Conservation (phyloP, 192 early-diverging fungal species). For the Physocladia obscura region DNA sequence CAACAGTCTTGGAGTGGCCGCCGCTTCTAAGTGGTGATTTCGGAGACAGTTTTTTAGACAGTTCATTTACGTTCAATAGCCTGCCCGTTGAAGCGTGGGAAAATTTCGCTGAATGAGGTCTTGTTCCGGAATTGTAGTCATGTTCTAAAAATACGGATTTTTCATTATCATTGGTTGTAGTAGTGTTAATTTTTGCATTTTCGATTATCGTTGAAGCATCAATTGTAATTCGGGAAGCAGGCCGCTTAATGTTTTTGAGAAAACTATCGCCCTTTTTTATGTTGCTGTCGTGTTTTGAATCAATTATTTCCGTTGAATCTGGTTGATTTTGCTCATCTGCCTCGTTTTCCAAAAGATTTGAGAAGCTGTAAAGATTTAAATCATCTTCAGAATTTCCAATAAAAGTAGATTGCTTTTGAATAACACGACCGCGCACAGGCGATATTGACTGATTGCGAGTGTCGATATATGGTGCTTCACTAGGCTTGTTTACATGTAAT, state of each 20-base stretch:
- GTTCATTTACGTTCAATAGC: neutral
- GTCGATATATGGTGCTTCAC: neutral
- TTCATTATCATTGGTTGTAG: neutral
- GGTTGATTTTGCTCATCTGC: neutral
- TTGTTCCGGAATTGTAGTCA: neutral
- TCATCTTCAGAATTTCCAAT: neutral
- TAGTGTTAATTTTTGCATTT: neutral
- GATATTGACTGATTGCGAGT: too few relatives aligned
- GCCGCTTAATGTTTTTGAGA: neutral
- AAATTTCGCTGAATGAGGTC: neutral
- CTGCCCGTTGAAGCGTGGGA: slow-evolving; percentile 7
- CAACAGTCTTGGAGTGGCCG: neutral
- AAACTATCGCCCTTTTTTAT: neutral
- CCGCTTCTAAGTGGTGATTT: too few relatives aligned
- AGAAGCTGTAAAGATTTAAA: too few relatives aligned
- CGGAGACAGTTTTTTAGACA: neutral
- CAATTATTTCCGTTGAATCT: neutral
- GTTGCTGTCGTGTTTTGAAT: too few relatives aligned
- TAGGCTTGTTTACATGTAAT: neutral
- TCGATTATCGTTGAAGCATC: neutral
- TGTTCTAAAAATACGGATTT: neutral
- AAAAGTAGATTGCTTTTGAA: neutral
- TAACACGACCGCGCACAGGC: too few relatives aligned
- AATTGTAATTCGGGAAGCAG: neutral
- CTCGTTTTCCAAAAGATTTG: neutral